Conservation (phyloP, 176 grass and related monocot species). For the Hordeum marinum region DNA sequence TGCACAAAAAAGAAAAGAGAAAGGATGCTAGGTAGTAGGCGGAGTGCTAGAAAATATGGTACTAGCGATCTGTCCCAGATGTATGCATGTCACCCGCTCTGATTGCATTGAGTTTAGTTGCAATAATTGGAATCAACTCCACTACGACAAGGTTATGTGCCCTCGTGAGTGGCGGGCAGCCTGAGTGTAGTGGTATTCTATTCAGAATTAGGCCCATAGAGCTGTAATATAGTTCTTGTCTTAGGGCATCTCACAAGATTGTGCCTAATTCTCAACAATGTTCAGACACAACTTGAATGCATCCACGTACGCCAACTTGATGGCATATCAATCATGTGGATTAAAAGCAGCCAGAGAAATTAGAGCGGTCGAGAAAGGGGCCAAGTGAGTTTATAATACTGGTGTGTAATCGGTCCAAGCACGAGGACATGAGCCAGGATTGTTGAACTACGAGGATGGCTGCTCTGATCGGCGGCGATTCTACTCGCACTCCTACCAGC, state of each 20-base stretch:
- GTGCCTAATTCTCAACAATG: too few relatives aligned
- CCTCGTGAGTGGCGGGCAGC: slow-evolving; percentile 16
- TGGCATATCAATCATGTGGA: slow-evolving; percentile 3
- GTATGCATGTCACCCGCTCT: not conserved
- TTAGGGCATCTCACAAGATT: too few relatives aligned
- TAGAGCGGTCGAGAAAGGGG: not conserved
- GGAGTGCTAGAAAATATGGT: too few relatives aligned
- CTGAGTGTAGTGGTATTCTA: not conserved
- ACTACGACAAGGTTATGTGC: slow-evolving; percentile 9
- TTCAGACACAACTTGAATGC: not conserved
- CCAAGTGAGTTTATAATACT: not conserved
- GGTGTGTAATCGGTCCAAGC: not conserved
- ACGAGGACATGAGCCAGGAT: not conserved
- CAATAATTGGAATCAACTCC: slow-evolving; percentile 8
- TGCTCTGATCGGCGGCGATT: slow-evolving; percentile 27
- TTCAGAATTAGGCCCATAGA: not conserved
- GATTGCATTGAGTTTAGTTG: not conserved
- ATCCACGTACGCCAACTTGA: not conserved
- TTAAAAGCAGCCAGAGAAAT: slow-evolving; percentile 7
- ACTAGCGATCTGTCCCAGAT: not conserved
- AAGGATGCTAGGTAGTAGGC: too few relatives aligned
- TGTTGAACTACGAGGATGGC: slow-evolving; percentile 15
- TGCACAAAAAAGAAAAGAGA: too few relatives aligned
- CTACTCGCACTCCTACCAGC: not conserved
- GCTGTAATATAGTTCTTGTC: not conserved